Evolutionary conservation across 768 basidiomycete genomes (phyloP), one percentile per base, ranked within the genome.

Genomic region (Tulasnella sp.): DNA sequence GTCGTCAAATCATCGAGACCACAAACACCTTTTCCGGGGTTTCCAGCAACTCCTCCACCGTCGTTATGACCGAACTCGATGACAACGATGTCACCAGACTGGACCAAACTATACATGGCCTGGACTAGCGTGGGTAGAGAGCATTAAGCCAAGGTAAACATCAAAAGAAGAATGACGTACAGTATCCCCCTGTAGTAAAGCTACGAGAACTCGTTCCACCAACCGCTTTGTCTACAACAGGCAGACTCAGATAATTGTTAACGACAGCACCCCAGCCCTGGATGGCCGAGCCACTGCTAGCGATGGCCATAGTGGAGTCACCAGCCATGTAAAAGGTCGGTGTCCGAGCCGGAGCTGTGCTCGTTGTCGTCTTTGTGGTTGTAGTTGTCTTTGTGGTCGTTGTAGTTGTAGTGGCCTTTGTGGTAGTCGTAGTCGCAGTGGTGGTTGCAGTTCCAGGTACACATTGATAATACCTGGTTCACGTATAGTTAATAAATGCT

Each of bases 1-100:
- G 37, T 42, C 46, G 74, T 75, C 24, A 75, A 34, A 41, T 2
- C 2, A 1, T 31, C 40, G 74, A 0, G 3, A 40, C 3, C n/a
- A 22, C 74, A 75, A 24, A 75, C 74, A 44, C 74, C 74, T 31
- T 24, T 42, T 44, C 46, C 41, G 7, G 44, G 14, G 76, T 1
- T 46, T 42, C 48, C 76, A 0, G 41, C 3, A 16, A 3, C 24
- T 41, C 74, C 58, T 1, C 76, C 76, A 18, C 76, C 76, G 24
- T 77, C 76, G 76, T 77, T 77, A 34, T 77, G 76, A 14, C 76
- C 76, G 34, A 77, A 77, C 48, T 77, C 76, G 20, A 77, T 77
- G 40, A 77, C 34, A 14, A 77, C 76, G 76, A 54, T 54, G 54
- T 77, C 76, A 28, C 76, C 76, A 18, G 76, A 48, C 58, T 77